Evolutionary conservation across 176 grass and related monocot species (phyloP).

Genomic region (Triticum urartu): DNA sequence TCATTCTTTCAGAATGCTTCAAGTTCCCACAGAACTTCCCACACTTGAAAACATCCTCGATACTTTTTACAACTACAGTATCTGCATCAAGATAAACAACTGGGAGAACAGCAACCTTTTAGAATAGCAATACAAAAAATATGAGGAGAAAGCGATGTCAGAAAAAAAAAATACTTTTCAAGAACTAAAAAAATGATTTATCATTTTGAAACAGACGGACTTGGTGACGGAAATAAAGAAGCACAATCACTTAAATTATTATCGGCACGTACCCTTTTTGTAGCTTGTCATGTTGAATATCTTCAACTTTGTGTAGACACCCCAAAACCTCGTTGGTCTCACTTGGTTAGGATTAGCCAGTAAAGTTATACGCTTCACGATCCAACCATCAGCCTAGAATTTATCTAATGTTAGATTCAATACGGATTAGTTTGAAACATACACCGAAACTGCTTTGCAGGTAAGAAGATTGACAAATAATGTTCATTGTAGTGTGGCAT

Average conservation of each 20-base stretch:
- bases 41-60: slow-evolving; percentile 89
- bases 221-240: neutral
- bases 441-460: neutral
- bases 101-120: slow-evolving; percentile 28
- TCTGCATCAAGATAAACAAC: slow-evolving; percentile 87
- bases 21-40: slow-evolving; percentile 95
- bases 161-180: neutral
- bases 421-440: neutral
- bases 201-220: neutral
- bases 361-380: slow-evolving; percentile 67
- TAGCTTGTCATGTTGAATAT: slow-evolving; percentile 91
- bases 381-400: slow-evolving; percentile 92
- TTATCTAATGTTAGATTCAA: neutral
- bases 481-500: neutral
- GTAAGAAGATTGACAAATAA: neutral
- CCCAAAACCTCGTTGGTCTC: slow-evolving; percentile 92
- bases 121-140: neutral
- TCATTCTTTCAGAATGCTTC: slow-evolving; percentile 99
- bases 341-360: slow-evolving; percentile 81
- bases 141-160: neutral
- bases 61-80: slow-evolving; percentile 86
- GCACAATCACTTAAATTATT: neutral
- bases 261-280: slow-evolving; percentile 57
- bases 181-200: neutral
- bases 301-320: slow-evolving; percentile 93